Base-by-base conservation (phyloP, 2,329 filamentous ascomycete species). In the Neofusicoccum sp. region DNA sequence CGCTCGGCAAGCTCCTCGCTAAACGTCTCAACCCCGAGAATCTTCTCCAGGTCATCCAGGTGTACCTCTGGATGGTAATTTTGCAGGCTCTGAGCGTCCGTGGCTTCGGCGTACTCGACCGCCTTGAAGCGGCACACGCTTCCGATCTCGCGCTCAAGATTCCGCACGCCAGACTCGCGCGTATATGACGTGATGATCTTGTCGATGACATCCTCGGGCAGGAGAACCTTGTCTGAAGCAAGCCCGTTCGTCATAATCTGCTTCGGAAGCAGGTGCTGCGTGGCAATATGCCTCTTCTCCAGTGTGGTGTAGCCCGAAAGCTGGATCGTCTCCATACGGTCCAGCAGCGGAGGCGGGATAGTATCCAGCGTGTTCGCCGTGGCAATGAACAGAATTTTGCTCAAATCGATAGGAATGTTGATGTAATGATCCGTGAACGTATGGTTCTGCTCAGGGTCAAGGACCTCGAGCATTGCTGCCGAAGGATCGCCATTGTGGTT, bases 131-230 rank as follows among this genome's bases (percentile, higher is more conserved):
- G 91, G 75, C 95, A 97, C 40, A 99, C 92, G 14, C 90, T 91
- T 41, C 93, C 93, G 68, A 99, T 89, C 76, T 99, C 95, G 63
- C 95, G 90, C 77, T 99, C 95, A 24, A 99, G 84, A 70, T 96
- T 98, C 67, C 95, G 91, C 33, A 99, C 95, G 41, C 95, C 95
- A 57, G 93, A 90, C 77, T 99, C 95, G 64, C 93, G 91, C 41
- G 95, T 99, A 79, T 99, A 99, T 30, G 89, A 89, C 69, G 95
- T 95, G 68, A 98, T 98, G 66, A 97, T 91, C 75, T 96, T 96
- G 75, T 93, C 91, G 61, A 99, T 84, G 3, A 97, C 93, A 33
- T 93, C 89, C 62, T 91, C 87, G 44, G 85, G 86, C 64, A 99
- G 86, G 38, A 82, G 76, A 51, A 99, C 84, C 68, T 96, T 89